Evolutionary conservation across 306 rosid species (phyloP).

Genomic region (Vigna mungo): DNA sequence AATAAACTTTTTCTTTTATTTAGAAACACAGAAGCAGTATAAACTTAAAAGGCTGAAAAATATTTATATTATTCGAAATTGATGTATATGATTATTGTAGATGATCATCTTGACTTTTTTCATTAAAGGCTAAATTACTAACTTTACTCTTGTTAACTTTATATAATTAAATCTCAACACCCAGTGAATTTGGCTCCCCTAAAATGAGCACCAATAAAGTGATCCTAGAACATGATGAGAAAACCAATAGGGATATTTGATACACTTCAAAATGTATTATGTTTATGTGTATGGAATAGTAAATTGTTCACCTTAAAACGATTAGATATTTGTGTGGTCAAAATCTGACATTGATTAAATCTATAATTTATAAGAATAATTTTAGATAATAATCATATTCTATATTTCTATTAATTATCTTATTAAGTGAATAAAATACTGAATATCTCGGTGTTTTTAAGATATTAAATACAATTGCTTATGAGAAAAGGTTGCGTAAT

Average conservation of each 20-base stretch:
- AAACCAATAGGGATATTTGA: neutral
- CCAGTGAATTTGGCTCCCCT: neutral
- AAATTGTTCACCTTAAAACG: neutral
- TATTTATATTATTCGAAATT: too few relatives aligned
- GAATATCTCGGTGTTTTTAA: neutral
- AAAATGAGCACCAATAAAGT: neutral
- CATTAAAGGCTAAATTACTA: neutral
- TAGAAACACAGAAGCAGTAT: neutral
- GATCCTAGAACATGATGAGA: neutral
- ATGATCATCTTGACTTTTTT: neutral
- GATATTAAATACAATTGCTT: neutral
- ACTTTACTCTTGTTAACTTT: neutral
- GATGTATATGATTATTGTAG: neutral
- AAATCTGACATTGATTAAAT: neutral
- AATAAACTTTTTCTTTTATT: neutral
- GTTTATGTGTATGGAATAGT: neutral
- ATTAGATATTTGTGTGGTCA: neutral
- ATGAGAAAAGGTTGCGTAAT: too few relatives aligned
- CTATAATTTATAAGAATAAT: neutral
- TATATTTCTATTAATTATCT: neutral
- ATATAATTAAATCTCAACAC: neutral
- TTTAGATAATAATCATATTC: neutral
- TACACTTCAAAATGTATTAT: neutral
- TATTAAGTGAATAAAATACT: neutral
- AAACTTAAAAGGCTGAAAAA: too few relatives aligned